phyloP scores from a whole-genome alignment of 345 rosid species.

The Ricinus communis region DNA sequence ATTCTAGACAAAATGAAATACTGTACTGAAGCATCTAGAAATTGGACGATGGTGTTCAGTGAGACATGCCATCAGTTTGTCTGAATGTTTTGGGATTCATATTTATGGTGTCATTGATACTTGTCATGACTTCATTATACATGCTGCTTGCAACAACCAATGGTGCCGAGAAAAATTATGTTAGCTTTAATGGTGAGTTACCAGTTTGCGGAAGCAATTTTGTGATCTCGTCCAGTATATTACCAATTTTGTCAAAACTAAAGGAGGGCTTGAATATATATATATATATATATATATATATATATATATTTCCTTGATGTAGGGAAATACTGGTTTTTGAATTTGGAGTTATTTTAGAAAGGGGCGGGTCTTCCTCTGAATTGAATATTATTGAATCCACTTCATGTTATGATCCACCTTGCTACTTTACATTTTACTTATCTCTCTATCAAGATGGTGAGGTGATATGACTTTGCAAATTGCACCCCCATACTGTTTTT shows the following conservation, averaged over 20 bases:
- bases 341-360: not conserved
- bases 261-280: not conserved
- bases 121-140: not conserved
- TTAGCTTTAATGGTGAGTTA: not conserved
- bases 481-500: too few relatives aligned
- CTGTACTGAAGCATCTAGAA: constrained; percentile 5
- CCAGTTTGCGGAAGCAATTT: not conserved
- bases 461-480: too few relatives aligned
- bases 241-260: not conserved
- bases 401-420: not conserved
- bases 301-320: not conserved
- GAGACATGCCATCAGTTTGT: too few relatives aligned
- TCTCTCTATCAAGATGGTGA: too few relatives aligned
- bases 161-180: not conserved
- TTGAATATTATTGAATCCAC: not conserved
- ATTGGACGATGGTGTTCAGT: not conserved
- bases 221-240: not conserved
- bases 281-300: too few relatives aligned
- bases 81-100: not conserved
- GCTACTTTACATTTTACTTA: not conserved
- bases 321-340: not conserved
- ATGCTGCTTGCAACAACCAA: not conserved
- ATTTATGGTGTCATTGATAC: not conserved
- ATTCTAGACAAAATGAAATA: constrained; percentile 11
- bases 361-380: not conserved